Percentiles rank a stretch among this genome's conserved stretches.
Evolutionary conservation across 129 eudicot genomes (phyloP).

Genomic region (Lactuca sativa): DNA sequence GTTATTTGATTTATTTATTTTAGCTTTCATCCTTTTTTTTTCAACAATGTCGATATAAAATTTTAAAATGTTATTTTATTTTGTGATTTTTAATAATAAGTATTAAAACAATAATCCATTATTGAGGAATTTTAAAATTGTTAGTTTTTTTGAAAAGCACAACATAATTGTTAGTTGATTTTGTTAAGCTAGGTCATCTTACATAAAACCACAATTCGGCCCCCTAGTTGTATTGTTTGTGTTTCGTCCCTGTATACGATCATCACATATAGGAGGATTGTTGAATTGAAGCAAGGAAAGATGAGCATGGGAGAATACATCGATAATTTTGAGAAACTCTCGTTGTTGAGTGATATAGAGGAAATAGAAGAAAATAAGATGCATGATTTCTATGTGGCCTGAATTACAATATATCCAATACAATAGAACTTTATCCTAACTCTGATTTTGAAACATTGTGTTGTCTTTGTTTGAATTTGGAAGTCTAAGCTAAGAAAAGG

Average conservation of each 20-base stretch:
- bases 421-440: not conserved
- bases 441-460: not conserved
- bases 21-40: too few relatives aligned
- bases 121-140: too few relatives aligned
- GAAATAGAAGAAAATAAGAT: not conserved
- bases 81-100: too few relatives aligned
- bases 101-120: too few relatives aligned
- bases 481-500: not conserved
- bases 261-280: not conserved
- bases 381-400: not conserved
- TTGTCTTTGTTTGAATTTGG: not conserved
- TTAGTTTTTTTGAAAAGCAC: too few relatives aligned
- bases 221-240: too few relatives aligned
- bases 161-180: too few relatives aligned
- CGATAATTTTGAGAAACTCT: not conserved
- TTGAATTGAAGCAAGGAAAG: not conserved
- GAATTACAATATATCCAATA: not conserved
- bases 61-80: too few relatives aligned
- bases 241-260: not conserved
- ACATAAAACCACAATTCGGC: too few relatives aligned
- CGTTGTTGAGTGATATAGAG: not conserved
- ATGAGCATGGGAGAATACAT: not conserved
- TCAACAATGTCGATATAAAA: too few relatives aligned
- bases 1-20: too few relatives aligned
- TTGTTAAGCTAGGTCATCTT: too few relatives aligned